Base-by-base conservation (phyloP, 2,329 filamentous ascomycete genomes). In the Aspergillus tamarii region DNA sequence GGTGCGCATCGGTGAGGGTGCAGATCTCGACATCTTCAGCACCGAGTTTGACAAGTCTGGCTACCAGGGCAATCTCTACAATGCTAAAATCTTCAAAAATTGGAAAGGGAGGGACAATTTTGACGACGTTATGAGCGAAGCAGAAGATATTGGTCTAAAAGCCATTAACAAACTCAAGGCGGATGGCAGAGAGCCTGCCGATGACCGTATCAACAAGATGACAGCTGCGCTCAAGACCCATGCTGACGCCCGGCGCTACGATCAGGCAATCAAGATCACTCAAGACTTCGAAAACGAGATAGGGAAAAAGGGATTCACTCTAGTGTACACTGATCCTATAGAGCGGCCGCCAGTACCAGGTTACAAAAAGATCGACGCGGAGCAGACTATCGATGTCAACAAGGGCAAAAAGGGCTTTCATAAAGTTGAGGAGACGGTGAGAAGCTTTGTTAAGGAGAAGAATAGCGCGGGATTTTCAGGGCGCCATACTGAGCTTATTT, bases 21-120 rank as follows among this genome's bases (percentile, higher is more conserved):
- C 41, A 0, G 1, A 43, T 3, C 41, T 43, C 1, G n/a, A 43
- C 1, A 0, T 10, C 0, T 2, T 43, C 19, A 7, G 19, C 19
- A 43, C 19, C 21, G 41, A 43, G 9, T 43, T 43, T 21, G 41
- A 43, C 8, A 43, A 21, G 41, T 0, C 6, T 10, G 41, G 41
- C 3, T 43, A 10, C 41, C 10, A 43, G 8, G 41, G 41, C 0
- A n/a, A n/a, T n/a, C n/a, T n/a, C n/a, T n/a, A n/a, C 8, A 43
- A 43, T 11, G 41, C 0, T 1, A 21, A 7, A 3, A 11, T 43
- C 5, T 43, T 43, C 19, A 43, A 43, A 3, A 3, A 1, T 43
- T 43, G 41, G 19, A 21, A 21, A 0, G 1, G 10, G 2, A 10
- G 3, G 19, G 19, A 43, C 2, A 43, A 1, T 10, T 43, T 43